These are phyloP conservation scores for Boletus bicolor DNA, from an alignment of 768 basidiomycete genomes.

Conservation along the genomic window DNA sequence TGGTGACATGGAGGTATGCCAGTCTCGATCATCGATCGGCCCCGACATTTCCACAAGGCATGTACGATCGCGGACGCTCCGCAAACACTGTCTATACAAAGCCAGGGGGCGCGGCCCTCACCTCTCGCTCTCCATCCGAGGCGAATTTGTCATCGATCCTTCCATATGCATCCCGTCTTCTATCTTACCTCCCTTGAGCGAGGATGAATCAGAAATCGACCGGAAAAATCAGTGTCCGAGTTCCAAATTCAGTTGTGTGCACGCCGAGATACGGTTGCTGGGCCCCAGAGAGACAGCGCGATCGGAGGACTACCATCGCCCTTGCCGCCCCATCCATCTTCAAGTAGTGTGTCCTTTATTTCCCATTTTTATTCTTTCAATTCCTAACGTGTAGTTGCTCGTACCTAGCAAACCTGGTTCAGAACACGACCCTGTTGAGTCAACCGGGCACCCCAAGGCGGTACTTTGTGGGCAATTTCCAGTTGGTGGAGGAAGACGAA, in stretches of 20 bases:
- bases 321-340: conserved; percentile 6
- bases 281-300: not conserved
- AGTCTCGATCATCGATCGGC: no score
- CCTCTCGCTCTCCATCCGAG: conserved; percentile 5
- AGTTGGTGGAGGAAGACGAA: conserved; percentile 6
- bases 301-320: conserved; percentile 21
- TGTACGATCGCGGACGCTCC: no score
- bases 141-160: conserved; percentile 44
- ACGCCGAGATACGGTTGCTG: conserved; percentile 40
- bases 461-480: conserved; percentile 29
- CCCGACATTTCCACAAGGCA: no score
- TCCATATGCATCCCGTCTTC: conserved; percentile 36
- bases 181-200: conserved; percentile 38
- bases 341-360: no score
- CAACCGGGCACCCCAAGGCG: conserved; percentile 14
- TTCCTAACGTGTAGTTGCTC: no score
- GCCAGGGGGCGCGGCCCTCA: no score
- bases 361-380: no score
- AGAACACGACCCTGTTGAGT: conserved; percentile 21
- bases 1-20: no score
- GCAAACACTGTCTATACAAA: no score
- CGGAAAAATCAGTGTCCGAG: conserved; percentile 39
- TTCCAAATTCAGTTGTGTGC: conserved; percentile 34
- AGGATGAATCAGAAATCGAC: conserved; percentile 35
- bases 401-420: not conserved